These are phyloP conservation scores for Yamadazyma atmosphaerica DNA, from an alignment of 1,139 yeast species.

Conservation along the genomic window DNA sequence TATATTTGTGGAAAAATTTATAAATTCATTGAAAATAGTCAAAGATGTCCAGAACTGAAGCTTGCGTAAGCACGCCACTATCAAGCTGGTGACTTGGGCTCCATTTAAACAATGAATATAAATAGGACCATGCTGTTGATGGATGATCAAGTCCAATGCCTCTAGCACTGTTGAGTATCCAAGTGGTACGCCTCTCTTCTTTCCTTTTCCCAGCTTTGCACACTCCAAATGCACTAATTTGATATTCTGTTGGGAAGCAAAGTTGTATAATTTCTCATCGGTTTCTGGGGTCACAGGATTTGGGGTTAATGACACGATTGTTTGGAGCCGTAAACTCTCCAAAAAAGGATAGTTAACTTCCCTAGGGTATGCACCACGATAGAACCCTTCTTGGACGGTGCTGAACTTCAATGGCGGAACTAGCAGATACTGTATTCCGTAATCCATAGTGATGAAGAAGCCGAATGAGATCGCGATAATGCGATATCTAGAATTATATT, in stretches of 20 bases:
- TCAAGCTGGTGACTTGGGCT: constrained; percentile 79
- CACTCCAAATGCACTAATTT: constrained; percentile 64
- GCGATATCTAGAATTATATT: too few relatives aligned
- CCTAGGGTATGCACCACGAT: constrained; percentile 87
- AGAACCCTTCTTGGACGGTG: constrained; percentile 66
- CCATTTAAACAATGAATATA: constrained; percentile 90
- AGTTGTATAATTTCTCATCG: constrained; percentile 51
- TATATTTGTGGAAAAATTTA: constrained; percentile 73
- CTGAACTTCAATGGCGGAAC: constrained; percentile 85
- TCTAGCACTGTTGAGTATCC: constrained; percentile 60
- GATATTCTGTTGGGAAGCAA: constrained; percentile 51
- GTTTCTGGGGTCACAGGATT: constrained; percentile 59
- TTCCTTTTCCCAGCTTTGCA: constrained; percentile 67
- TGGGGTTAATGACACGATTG: constrained; percentile 81
- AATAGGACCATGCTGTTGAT: constrained; percentile 63
- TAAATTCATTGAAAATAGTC: constrained; percentile 83
- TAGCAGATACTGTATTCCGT: constrained; percentile 37
- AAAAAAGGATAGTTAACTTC: constrained; percentile 72
- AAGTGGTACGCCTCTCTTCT: constrained; percentile 77
- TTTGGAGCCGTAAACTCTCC: constrained; percentile 62
- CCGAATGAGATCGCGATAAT: too few relatives aligned
- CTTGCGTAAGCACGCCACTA: constrained; percentile 83
- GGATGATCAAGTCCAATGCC: constrained; percentile 62
- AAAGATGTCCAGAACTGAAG: constrained; percentile 88
- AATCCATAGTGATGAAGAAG: too few relatives aligned